Base-by-base conservation (phyloP, 257 asterid genomes). In the Nicotiana otophora region DNA sequence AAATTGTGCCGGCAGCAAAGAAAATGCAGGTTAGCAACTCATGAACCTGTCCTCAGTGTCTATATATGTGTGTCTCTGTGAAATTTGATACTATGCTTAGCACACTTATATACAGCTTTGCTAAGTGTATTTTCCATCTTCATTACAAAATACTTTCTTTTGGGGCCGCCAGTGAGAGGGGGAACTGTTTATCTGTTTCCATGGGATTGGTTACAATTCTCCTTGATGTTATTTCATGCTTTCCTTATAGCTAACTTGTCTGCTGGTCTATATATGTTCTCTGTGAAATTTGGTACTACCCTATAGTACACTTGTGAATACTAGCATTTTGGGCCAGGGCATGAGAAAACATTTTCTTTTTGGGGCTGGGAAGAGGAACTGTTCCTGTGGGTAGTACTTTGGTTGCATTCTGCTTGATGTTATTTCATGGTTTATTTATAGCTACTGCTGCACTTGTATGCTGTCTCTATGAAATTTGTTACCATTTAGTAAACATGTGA, bases 11-110 rank as follows among this genome's bases (percentile, higher is more conserved):
- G 82, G 78, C 81, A 86, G 86, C 63, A 81, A 85, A 80, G 64
- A 78, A 81, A 78, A 83, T 82, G 75, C 92, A 88, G 98, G 99
- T 94, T 67, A 83, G 87, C 83, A 53, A 78, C 58, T 66, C 62
- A 26, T 28, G 33, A 81, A 81, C 7, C 33, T 81, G 23, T 51
- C 70, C 74, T 36, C 19, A 33, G 39, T n/a, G 30, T 81, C 78
- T 81, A 55, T 23, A 81, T 66, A 11, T 81, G 83, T 19, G 23
- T 20, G 4, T 55, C 65, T 34, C 42, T 79, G 55, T 26, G 80
- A 7, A 74, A 51, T 15, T 77, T 85, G 31, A 19, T 34, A 19
- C 76, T 42, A 30, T 1, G 4, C 16, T 20, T n/a, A 39, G 34
- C 75, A 80, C 28, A 16, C 42, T 23, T 26, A 57, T 81, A 60